Percentiles rank a stretch among this genome's conserved stretches.
These are phyloP conservation scores for Trichoderma brevicompactum DNA, from an alignment of 2,329 filamentous ascomycete genomes.

Conservation along the genomic window DNA sequence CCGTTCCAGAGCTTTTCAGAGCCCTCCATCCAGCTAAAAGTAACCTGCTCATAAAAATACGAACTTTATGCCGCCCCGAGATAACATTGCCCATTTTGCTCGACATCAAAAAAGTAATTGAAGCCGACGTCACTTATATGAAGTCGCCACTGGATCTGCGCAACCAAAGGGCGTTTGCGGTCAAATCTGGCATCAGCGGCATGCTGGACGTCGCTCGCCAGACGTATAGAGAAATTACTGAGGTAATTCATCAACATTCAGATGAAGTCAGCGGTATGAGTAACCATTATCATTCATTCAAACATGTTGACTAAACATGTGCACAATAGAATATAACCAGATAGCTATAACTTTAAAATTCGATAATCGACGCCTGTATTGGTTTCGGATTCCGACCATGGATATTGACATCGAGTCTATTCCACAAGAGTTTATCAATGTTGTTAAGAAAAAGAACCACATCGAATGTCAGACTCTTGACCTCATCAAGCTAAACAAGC, in stretches of 20 bases:
- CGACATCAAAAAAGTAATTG: constrained; percentile 72
- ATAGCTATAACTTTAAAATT: constrained; percentile 71
- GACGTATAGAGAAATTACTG: constrained; percentile 85
- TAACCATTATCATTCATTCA: background rate
- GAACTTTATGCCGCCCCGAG: constrained; percentile 68
- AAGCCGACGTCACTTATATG: constrained; percentile 79
- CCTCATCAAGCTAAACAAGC: constrained; percentile 78
- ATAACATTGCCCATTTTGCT: constrained; percentile 64
- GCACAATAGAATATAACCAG: constrained; percentile 45
- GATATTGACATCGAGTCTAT: constrained; percentile 66
- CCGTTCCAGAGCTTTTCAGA: constrained; percentile 69
- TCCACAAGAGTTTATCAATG: constrained; percentile 73
- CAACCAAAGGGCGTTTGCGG: constrained; percentile 88
- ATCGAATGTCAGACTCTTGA: constrained; percentile 88
- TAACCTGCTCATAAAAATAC: constrained; percentile 68
- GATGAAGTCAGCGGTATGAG: constrained; percentile 65
- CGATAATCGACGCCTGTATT: constrained; percentile 79
- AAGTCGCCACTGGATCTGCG: constrained; percentile 80
- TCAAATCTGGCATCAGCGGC: constrained; percentile 82
- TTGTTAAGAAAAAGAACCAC: constrained; percentile 69
- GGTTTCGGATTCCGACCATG: constrained; percentile 65
- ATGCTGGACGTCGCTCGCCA: constrained; percentile 86
- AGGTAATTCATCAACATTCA: constrained; percentile 75
- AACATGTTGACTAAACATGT: background rate
- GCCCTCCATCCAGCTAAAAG: constrained; percentile 68